Percentiles rank a stretch among this genome's conserved stretches.
Conservation (phyloP, 139 green algal genomes). For the Chlamydomonas eustigma region DNA sequence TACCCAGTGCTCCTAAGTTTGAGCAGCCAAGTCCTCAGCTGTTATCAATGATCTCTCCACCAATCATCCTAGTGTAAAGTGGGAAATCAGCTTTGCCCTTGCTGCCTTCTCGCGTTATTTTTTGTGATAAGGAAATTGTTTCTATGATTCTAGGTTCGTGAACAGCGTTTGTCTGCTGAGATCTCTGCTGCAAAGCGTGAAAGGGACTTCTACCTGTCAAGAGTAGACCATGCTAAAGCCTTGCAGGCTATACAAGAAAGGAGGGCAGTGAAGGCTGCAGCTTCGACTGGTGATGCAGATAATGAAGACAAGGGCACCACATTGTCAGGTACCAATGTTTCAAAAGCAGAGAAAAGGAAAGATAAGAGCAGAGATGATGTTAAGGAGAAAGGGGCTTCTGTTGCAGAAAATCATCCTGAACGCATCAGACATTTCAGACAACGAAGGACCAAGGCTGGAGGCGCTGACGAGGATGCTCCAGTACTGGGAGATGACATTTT, state of each 20-base stretch:
- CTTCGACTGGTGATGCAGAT: not conserved
- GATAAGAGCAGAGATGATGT: not conserved
- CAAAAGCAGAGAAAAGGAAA: not conserved
- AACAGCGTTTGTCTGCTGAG: constrained; percentile 86
- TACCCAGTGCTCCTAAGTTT: too few relatives aligned
- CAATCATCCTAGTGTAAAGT: not conserved
- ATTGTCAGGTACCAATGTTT: not conserved
- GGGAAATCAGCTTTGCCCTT: not conserved
- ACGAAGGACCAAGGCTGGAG: not conserved
- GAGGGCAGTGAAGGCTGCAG: not conserved
- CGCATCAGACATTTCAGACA: not conserved
- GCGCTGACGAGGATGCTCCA: not conserved
- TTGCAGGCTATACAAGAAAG: not conserved
- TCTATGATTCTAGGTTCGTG: constrained; percentile 49
- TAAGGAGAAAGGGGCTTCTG: not conserved
- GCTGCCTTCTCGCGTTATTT: not conserved
- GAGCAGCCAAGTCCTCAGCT: too few relatives aligned
- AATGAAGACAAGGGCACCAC: not conserved
- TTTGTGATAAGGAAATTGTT: not conserved
- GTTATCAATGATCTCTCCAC: not conserved
- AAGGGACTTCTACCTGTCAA: constrained; percentile 89
- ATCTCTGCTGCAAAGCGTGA: constrained; percentile 83
- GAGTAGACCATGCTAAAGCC: constrained; percentile 44
- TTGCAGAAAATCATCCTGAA: too few relatives aligned
- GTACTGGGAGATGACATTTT: constrained; percentile 1